Evolutionary conservation across 2,329 filamentous ascomycete species (phyloP), one percentile per base, ranked within the genome.

Genomic region (Clarireedia homoeocarpa): DNA sequence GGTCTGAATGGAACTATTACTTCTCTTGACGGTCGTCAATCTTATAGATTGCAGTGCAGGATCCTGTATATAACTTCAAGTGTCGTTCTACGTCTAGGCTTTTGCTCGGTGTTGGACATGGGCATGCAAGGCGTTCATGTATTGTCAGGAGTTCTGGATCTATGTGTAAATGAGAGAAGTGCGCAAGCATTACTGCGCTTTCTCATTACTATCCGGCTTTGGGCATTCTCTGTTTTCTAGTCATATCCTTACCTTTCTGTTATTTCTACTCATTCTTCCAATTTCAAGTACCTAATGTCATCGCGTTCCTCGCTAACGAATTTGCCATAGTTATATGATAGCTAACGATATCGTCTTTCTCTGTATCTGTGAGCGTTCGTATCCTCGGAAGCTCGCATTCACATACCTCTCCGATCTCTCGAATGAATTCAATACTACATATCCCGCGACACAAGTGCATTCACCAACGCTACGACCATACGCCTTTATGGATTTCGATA

Each of bases 401-500:
- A 96, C 92, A 59, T 99, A 97, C 80, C 90, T 99, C 59, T 84
- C 89, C 66, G 94, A 99, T 76, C 82, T 99, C 54, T 82, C 88
- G 58, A 82, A 83, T 71, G 94, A 99, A 77, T 99, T 99, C 78
- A 85, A 85, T 61, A 91, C 84, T 62, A 91, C 86, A 56, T 95
- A 99, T 78, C 81, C 85, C 48, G 70, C 81, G 17, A 70, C 78
- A 55, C 87, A 94, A 73, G 85, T 95, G 65, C 83, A 87, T 67
- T 83, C 81, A 44, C 83, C 89, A 0, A 76, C 78, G 36, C 82
- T 95, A 62, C 88, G 92, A 24, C 92, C 94, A 5, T 99, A 97
- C 74, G 91, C 91, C 58, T 97, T 95, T 71, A 91, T 96, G 77
- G 91, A 96, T 71, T 99, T 99, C 71, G 95, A 99, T 74, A 95